Conservation (phyloP, 164 flowering plant species). For the Tetrastigma voinierianum region DNA sequence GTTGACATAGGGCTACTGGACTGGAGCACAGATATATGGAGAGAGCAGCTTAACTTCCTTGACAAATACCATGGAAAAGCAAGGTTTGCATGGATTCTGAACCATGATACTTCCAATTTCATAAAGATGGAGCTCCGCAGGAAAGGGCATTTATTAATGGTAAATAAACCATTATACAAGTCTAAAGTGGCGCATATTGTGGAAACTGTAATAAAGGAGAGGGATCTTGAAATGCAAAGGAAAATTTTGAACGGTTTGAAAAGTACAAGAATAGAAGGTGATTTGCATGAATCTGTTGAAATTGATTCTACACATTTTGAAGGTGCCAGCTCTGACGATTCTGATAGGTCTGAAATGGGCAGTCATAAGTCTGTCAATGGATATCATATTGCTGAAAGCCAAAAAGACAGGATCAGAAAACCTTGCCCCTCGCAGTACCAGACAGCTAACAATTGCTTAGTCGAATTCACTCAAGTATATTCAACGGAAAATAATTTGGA, state of each 20-base stretch:
- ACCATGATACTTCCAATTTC: slow-evolving; percentile 73
- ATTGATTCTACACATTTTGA: too few species aligned
- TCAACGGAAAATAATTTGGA: slow-evolving; percentile 21
- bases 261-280: slow-evolving; percentile 25
- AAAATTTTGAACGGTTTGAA: slow-evolving; percentile 20
- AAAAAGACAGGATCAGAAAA: slow-evolving; percentile 15
- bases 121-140: slow-evolving; percentile 75
- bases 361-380: slow-evolving; percentile 14
- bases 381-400: slow-evolving; percentile 20
- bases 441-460: slow-evolving; percentile 24
- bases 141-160: slow-evolving; percentile 75
- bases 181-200: slow-evolving; percentile 79
- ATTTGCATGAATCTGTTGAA: too few species aligned
- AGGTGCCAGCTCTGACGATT: slow-evolving; percentile 59
- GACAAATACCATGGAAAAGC: slow-evolving; percentile 53
- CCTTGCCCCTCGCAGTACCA: slow-evolving; percentile 20
- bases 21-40: slow-evolving; percentile 83
- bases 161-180: slow-evolving; percentile 80
- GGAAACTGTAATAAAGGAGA: slow-evolving; percentile 59
- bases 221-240: slow-evolving; percentile 34
- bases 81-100: slow-evolving; percentile 84
- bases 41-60: slow-evolving; percentile 78
- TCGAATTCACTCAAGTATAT: slow-evolving; percentile 29
- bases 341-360: slow-evolving; percentile 44
- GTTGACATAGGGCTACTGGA: slow-evolving; percentile 81